Percentiles rank a stretch among this genome's conserved stretches.
Evolutionary conservation across 345 rosid species (phyloP).

Genomic region (Gossypium stocksii): DNA sequence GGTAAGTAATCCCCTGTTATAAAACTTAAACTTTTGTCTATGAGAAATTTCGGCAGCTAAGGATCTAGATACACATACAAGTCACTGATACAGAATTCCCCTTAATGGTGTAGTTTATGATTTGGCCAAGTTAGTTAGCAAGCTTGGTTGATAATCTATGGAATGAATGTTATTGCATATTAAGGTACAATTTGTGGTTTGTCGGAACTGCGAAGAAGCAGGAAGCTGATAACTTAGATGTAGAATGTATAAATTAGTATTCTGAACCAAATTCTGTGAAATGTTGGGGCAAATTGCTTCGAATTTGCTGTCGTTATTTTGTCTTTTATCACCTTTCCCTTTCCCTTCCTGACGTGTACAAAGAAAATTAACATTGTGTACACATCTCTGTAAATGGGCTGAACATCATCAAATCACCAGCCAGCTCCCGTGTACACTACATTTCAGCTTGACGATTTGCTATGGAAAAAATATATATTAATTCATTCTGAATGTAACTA

Average conservation of each 20-base stretch:
- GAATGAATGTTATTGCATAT: neutral
- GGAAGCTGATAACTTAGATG: neutral
- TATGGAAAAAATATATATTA: neutral
- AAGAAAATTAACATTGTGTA: neutral
- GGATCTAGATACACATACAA: neutral
- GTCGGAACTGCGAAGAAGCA: neutral
- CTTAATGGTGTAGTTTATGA: neutral
- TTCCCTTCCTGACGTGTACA: neutral
- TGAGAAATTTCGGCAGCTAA: neutral
- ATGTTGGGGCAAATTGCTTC: neutral
- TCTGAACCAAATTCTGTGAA: slow-evolving; percentile 2
- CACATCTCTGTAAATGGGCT: neutral
- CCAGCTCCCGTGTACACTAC: neutral
- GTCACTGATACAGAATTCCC: neutral
- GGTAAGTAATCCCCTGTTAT: slow-evolving; percentile 35
- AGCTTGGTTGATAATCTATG: neutral
- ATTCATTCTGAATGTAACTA: slow-evolving; percentile 5
- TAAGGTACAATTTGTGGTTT: neutral
- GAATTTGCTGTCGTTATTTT: neutral
- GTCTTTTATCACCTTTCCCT: neutral
- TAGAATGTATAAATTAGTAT: neutral
- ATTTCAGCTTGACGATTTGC: slow-evolving; percentile 12
- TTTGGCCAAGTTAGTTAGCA: neutral
- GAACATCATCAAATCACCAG: neutral
- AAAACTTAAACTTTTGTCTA: neutral